Base-by-base conservation (phyloP, 1,139 yeast genomes). In the Eremothecium coryli region DNA sequence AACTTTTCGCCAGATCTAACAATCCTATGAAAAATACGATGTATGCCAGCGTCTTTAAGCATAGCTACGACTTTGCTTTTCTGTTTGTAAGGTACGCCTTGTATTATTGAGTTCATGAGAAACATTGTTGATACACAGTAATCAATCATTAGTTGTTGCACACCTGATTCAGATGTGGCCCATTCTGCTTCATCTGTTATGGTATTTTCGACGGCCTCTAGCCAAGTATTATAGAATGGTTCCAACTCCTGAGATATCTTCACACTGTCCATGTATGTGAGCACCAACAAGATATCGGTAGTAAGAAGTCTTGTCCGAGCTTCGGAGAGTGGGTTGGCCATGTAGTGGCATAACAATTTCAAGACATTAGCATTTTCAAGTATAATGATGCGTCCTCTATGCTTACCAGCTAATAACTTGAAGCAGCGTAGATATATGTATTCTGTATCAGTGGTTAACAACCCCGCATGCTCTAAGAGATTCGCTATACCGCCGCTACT, bases 1-100 rank as follows among this genome's bases (percentile, higher is more conserved):
- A 82, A 62, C 12, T 66, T 68, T 32, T 63, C 22, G n/a, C 30
- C 30, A 9, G 30, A 27, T 5, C 30, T 27, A n/a, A 27, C 30
- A 37, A 38, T 40, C 5, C 35, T 14, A 13, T 32, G 31, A 16
- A 40, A 40, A 7, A 40, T 25, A 12, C 34, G 29, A 18, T 38
- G 42, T 8, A 52, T 41, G 5, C 45, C 48, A 17, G 29, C 20
- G 27, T 45, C 44, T 33, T 43, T 49, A 21, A 50, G 36, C 11
- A 17, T 35, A 25, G 38, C 42, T 9, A 51, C 24, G 13, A 44
- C 26, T n/a, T 30, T 20, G 12, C 38, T 30, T 36, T 49, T 49
- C 23, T 35, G 40, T 12, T 39, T 38, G 25, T 39, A 28, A 14
- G 46, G 38, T n/a, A 45, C 31, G 5, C 44, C 50, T 32, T 52